These are phyloP conservation scores for Geotrichum reessii DNA, from an alignment of 1,139 yeast species.

Conservation along the genomic window DNA sequence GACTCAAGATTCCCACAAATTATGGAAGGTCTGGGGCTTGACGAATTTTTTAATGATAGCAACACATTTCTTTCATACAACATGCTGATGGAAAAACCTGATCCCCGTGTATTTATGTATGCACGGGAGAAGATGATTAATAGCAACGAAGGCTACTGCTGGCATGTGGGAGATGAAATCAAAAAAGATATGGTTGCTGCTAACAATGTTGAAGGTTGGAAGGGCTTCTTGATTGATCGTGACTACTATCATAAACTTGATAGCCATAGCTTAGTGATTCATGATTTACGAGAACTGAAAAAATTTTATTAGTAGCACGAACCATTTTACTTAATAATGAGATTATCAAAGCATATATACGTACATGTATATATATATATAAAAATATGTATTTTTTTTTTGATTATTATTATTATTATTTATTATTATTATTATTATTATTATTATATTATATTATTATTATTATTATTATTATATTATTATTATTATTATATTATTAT, in stretches of 20 bases:
- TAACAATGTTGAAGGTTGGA: slow-evolving; percentile 27
- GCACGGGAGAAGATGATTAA: slow-evolving; percentile 11
- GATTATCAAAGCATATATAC: too few relatives aligned
- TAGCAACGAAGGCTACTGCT: background rate
- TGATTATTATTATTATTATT: too few relatives aligned
- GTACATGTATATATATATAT: too few relatives aligned
- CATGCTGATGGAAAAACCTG: slow-evolving; percentile 28
- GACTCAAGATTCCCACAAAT: slow-evolving; percentile 27
- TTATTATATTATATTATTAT: too few relatives aligned
- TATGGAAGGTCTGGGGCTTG: slow-evolving; percentile 22
- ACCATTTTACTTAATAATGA: too few relatives aligned
- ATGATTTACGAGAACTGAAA: background rate
- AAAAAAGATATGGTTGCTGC: slow-evolving; percentile 26
- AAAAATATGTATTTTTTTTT: too few relatives aligned
- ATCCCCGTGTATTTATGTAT: slow-evolving; percentile 21
- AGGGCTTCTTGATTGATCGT: slow-evolving; percentile 27
- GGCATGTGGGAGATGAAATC: slow-evolving; percentile 31
- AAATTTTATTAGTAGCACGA: background rate
- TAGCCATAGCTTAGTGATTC: background rate
- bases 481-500: too few relatives aligned
- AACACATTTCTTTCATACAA: slow-evolving; percentile 25
- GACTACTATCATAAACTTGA: background rate
- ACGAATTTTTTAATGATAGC: slow-evolving; percentile 15
- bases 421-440: too few relatives aligned
- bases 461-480: too few relatives aligned